Conservation (phyloP, 2,329 filamentous ascomycete species). For the Raffaelea ambrosiae region DNA sequence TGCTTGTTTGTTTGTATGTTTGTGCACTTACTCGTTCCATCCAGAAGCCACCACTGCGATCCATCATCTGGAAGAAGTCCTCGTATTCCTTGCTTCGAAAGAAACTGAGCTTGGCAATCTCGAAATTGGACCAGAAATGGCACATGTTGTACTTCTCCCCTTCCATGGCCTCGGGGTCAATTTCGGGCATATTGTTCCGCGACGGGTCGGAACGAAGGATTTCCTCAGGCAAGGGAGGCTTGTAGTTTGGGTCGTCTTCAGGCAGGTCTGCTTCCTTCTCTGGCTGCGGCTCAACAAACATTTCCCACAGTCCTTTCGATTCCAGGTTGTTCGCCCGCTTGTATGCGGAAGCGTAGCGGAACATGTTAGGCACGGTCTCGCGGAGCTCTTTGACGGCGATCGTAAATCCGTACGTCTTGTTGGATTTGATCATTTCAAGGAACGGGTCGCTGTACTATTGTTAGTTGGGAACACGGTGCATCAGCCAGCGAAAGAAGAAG, state of each 20-base stretch:
- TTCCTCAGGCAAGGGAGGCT: constrained; percentile 68
- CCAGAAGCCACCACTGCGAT: constrained; percentile 96
- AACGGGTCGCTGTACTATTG: constrained; percentile 68
- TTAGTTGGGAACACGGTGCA: neutral
- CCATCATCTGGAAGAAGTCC: constrained; percentile 99
- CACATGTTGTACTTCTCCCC: constrained; percentile 99
- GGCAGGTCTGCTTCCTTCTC: constrained; percentile 47
- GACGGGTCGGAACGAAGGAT: constrained; percentile 69
- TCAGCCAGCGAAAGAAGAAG: constrained; percentile 5
- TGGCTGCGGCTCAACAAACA: constrained; percentile 84
- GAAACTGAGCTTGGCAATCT: constrained; percentile 90
- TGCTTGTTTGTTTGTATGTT: too few species aligned
- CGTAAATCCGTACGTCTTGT: constrained; percentile 98
- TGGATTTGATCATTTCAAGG: constrained; percentile 82
- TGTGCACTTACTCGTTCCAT: constrained; percentile 74
- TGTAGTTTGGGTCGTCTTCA: constrained; percentile 55
- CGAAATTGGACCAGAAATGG: constrained; percentile 99
- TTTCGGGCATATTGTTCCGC: constrained; percentile 62
- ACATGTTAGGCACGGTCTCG: constrained; percentile 97
- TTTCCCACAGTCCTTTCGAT: constrained; percentile 93
- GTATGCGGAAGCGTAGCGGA: constrained; percentile 96
- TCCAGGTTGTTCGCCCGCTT: constrained; percentile 86
- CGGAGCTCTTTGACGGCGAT: constrained; percentile 97
- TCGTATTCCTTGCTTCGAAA: constrained; percentile 97
- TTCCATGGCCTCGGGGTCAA: constrained; percentile 91